Evolutionary conservation across 2,329 filamentous ascomycete species (phyloP).

Genomic region (Venturia carpophila): DNA sequence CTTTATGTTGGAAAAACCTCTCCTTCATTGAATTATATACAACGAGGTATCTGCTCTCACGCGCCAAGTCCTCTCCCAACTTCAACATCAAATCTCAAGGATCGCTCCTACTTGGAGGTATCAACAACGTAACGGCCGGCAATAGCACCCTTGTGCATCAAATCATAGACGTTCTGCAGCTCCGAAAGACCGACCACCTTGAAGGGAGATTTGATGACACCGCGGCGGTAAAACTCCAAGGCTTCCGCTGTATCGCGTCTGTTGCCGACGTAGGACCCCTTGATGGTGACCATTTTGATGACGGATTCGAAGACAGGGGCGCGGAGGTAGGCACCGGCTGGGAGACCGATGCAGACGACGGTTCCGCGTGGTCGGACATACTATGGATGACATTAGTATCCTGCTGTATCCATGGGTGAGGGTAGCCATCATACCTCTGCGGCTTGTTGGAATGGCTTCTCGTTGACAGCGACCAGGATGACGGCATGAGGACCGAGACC

Average conservation of each 20-base stretch:
- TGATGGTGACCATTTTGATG: slow-evolving; percentile 83
- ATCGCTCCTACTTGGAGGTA: slow-evolving; percentile 47
- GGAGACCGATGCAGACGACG: slow-evolving; percentile 84
- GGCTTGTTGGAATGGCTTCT: slow-evolving; percentile 95
- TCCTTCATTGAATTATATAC: no score
- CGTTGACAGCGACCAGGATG: slow-evolving; percentile 73
- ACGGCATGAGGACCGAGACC: slow-evolving; percentile 82
- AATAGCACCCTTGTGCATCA: slow-evolving; percentile 60
- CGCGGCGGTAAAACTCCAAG: slow-evolving; percentile 78
- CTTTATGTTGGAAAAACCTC: no score
- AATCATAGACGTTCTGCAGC: slow-evolving; percentile 69
- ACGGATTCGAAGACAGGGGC: slow-evolving; percentile 88
- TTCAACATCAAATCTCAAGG: no score
- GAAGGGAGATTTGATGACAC: slow-evolving; percentile 78
- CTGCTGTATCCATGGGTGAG: background rate
- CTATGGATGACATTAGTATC: slow-evolving; percentile 25
- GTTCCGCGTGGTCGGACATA: slow-evolving; percentile 78
- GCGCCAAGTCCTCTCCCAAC: no score
- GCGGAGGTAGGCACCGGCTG: slow-evolving; percentile 67
- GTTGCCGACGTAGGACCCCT: slow-evolving; percentile 90
- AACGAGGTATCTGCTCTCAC: no score
- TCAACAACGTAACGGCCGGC: slow-evolving; percentile 75
- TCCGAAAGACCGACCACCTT: slow-evolving; percentile 77
- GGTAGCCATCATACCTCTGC: slow-evolving; percentile 42
- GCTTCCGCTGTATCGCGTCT: slow-evolving; percentile 81